Percentiles rank a stretch among this genome's conserved stretches.
Evolutionary conservation across 805 yeast genomes (phyloP).

Genomic region (Yarrowia hollandica): DNA sequence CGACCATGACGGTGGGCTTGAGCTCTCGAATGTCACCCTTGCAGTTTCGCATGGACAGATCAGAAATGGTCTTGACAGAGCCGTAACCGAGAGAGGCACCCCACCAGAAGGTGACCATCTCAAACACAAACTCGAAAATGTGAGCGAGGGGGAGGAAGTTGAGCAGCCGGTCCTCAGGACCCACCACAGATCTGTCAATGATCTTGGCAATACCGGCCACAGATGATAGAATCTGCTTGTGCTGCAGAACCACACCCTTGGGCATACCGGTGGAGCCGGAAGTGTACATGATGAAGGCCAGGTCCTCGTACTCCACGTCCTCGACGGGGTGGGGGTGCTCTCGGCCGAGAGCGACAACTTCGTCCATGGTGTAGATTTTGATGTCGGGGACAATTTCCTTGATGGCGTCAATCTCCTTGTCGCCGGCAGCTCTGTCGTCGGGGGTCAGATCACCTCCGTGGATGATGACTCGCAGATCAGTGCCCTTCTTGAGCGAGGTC

Average conservation of each 20-base stretch:
- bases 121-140: constrained; percentile 89
- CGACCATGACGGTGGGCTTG: constrained; percentile 93
- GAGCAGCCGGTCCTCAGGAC: constrained; percentile 66
- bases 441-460: constrained; percentile 62
- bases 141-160: constrained; percentile 95
- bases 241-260: constrained; percentile 74
- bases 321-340: constrained; percentile 46
- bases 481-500: constrained; percentile 68
- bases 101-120: constrained; percentile 78
- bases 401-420: constrained; percentile 55
- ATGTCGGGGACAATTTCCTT: constrained; percentile 73
- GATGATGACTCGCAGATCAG: constrained; percentile 64
- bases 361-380: constrained; percentile 62
- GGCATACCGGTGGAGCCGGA: constrained; percentile 86
- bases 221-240: constrained; percentile 75
- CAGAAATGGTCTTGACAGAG: constrained; percentile 85
- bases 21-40: constrained; percentile 83
- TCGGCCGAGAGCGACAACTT: constrained; percentile 64
- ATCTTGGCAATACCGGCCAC: constrained; percentile 75
- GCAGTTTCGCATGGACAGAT: constrained; percentile 78
- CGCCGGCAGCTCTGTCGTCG: constrained; percentile 57
- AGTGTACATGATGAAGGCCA: constrained; percentile 80
- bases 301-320: constrained; percentile 58
- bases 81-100: constrained; percentile 91
- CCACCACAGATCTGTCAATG: constrained; percentile 55